These are phyloP conservation scores for Diplocarpon mali DNA, from an alignment of 2,329 filamentous ascomycete genomes.

Conservation along the genomic window DNA sequence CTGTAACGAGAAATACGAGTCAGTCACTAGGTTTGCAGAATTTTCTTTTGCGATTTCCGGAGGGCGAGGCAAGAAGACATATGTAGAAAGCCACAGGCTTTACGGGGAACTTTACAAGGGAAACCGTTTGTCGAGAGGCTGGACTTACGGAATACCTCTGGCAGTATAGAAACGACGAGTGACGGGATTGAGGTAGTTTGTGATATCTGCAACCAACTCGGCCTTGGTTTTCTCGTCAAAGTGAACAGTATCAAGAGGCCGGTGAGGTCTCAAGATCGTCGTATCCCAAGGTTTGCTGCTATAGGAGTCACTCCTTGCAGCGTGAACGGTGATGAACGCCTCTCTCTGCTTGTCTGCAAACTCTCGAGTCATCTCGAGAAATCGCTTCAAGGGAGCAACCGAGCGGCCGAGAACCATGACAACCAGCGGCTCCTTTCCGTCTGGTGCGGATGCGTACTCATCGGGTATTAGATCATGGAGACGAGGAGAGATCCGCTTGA, in stretches of 20 bases:
- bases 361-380: constrained; percentile 37
- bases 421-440: constrained; percentile 34
- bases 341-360: constrained; percentile 37
- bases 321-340: constrained; percentile 39
- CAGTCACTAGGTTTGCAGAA: too few species aligned
- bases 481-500: constrained; percentile 30
- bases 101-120: too few species aligned
- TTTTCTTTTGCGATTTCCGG: too few species aligned
- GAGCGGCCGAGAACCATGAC: constrained; percentile 41
- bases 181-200: constrained; percentile 36
- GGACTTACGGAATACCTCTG: constrained; percentile 50
- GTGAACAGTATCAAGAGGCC: constrained; percentile 39
- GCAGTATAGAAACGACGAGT: constrained; percentile 80
- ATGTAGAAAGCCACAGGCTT: too few species aligned
- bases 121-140: too few species aligned
- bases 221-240: constrained; percentile 36
- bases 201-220: constrained; percentile 36
- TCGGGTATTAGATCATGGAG: constrained; percentile 27
- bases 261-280: constrained; percentile 37
- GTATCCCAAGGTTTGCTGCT: constrained; percentile 39
- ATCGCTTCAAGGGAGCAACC: constrained; percentile 35
- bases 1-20: too few species aligned
- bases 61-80: too few species aligned
- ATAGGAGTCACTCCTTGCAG: constrained; percentile 28
- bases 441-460: constrained; percentile 35